Base-by-base conservation (phyloP, 768 basidiomycete genomes). In the Psilocybe azurescens region DNA sequence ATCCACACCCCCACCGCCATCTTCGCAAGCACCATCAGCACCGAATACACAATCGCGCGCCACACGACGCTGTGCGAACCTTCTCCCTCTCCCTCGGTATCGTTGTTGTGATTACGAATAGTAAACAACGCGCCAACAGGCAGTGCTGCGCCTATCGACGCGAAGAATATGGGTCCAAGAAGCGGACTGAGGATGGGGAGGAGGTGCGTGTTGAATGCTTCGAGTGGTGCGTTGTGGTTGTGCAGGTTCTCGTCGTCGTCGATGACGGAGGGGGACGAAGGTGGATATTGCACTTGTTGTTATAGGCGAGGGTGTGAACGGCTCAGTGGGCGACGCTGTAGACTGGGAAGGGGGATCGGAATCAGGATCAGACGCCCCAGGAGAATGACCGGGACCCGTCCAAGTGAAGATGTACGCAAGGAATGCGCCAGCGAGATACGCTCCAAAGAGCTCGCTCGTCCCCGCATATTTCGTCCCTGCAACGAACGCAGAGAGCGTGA, bases 111-210 rank as follows among this genome's bases (percentile, higher is more conserved):
- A n/a, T n/a, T n/a, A n/a, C 82, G 68, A 41, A 85, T 81, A 3
- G 73, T 69, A 47, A 78, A 74, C 18, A 82, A 69, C 11, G 77
- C 71, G 7, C 77, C 71, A 50, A 82, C 73, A 1, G 87, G 87
- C 52, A 89, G 80, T 0, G 84, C 78, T 52, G 75, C 78, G 1
- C 88, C 89, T 49, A 90, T 87, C 39, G 86, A 86, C 5, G 82
- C 85, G 63, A 90, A 90, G 77, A 90, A 90, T 2, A 90, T 69
- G 1, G 90, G 89, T 0, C 81, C 78, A 28, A 90, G 74, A 38
- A 90, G 65, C 48, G 70, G 69, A 48, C 74, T 65, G 53, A 82
- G 74, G 16, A 82, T 47, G 14, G 80, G 79, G 49, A 63, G 60
- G 56, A 86, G 63, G 59, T 78, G 73, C 1, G 52, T 41, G 8